Base-by-base conservation (phyloP, 176 grass and related monocot genomes). In the Oryza glumipatula region DNA sequence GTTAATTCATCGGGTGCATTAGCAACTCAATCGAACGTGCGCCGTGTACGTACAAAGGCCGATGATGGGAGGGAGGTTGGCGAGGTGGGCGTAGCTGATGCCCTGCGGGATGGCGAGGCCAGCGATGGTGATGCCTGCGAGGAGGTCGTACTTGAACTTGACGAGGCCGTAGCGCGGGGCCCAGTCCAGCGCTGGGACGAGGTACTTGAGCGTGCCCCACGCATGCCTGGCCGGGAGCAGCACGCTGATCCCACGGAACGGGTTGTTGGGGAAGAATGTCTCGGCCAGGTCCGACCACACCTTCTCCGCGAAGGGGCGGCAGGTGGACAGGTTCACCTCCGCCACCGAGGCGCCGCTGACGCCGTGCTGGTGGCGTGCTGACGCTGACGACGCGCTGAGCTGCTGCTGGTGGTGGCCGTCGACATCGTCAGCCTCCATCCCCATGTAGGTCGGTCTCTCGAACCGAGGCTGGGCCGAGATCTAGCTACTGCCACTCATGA, bases 71-170 rank as follows among this genome's bases (percentile, higher is more conserved):
- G 96, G 91, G 70, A 98, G 93, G 69, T 86, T 89, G 74, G 96
- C 96, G 66, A 98, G 96, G 73, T 86, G 83, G 9, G 93, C 96
- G 84, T 98, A 98, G 88, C 96, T 98, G 89, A 98, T 98, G 72
- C 96, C 96, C 86, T 98, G 96, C 5, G 96, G 95, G 85, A 98
- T 98, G 73, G 96, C 93, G 83, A 98, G 91, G 91, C 93, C 95
- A 91, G 96, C 89, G 66, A 98, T 95, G 66, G 96, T 98, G 83
- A 98, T 24, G 73, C 96, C 93, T 70, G 96, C 91, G 76, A 98
- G 85, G 70, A 98, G 87, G 88, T 98, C 96, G 73, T 88, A 89
- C 68, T 89, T 92, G 89, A 98, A 91, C 68, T 88, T 83, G 28
- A 11, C 82, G 78, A 92, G 3, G 48, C 30, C 61, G 87, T 98